Evolutionary conservation across 768 basidiomycete species (phyloP).

Genomic region (Mycena vitilis): DNA sequence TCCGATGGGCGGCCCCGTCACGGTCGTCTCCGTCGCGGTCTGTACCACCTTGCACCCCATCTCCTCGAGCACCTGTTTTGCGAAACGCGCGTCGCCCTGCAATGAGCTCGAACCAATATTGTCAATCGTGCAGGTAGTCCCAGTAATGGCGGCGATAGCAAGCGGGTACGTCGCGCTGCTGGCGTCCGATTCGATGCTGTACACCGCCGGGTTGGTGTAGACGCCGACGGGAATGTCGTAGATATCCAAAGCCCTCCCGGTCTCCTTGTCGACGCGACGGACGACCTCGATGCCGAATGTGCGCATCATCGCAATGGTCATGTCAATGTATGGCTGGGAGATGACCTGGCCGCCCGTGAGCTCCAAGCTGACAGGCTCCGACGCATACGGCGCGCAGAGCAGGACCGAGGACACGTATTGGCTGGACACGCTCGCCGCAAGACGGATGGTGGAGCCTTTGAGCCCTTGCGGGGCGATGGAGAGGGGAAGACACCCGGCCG

Average conservation of each 20-base stretch:
- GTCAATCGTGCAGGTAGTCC: constrained; percentile 92
- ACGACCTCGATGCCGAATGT: constrained; percentile 86
- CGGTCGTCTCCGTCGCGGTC: constrained; percentile 89
- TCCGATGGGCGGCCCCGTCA: constrained; percentile 88
- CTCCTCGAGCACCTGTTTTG: constrained; percentile 89
- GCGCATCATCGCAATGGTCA: constrained; percentile 99
- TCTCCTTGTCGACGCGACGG: constrained; percentile 68
- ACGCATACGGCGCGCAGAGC: constrained; percentile 94
- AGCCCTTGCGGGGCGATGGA: constrained; percentile 87
- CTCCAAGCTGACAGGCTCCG: constrained; percentile 85
- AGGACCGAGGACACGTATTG: constrained; percentile 99
- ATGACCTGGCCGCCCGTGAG: constrained; percentile 95
- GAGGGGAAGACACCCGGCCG: constrained; percentile 87
- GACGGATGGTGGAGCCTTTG: constrained; percentile 81
- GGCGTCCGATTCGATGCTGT: constrained; percentile 96
- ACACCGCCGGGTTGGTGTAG: constrained; percentile 83
- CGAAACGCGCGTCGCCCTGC: constrained; percentile 98
- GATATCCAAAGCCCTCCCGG: constrained; percentile 75
- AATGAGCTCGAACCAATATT: constrained; percentile 93
- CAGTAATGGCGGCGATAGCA: constrained; percentile 96
- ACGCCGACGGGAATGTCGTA: constrained; percentile 88
- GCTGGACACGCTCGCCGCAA: constrained; percentile 94
- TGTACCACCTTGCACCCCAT: constrained; percentile 96
- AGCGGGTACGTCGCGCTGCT: constrained; percentile 97
- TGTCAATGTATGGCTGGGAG: constrained; percentile 99